A percentile compares a stretch with the other conserved stretches of the same genome.
These are phyloP conservation scores for Lobosporangium transversale DNA, from an alignment of 192 early-diverging fungal genomes.

Conservation along the genomic window DNA sequence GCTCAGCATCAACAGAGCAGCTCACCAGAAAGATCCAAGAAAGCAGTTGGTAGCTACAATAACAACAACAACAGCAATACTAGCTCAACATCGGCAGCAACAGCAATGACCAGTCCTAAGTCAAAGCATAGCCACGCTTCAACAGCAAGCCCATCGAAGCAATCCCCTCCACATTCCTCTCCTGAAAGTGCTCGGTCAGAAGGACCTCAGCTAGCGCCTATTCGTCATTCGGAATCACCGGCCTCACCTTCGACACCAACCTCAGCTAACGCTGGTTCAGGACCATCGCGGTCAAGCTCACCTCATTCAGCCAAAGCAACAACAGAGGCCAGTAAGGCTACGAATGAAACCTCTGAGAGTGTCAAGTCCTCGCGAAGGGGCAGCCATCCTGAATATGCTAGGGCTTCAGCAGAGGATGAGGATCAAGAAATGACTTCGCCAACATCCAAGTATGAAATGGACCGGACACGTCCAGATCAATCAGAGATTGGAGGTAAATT, in stretches of 20 bases:
- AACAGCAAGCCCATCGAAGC: constrained; percentile 7
- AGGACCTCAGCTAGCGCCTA: not conserved
- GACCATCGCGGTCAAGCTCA: constrained; percentile 11
- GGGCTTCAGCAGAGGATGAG: not conserved
- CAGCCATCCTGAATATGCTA: not conserved
- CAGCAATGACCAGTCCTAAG: constrained; percentile 19
- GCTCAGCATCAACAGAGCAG: constrained; percentile 12
- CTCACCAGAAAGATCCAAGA: constrained; percentile 19
- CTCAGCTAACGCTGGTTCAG: constrained; percentile 5
- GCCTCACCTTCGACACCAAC: constrained; percentile 6
- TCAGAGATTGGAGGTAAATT: constrained; percentile 33
- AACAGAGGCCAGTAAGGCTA: not conserved
- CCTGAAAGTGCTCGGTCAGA: too few relatives aligned
- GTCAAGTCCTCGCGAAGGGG: constrained; percentile 3
- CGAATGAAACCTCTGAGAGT: not conserved
- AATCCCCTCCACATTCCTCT: too few relatives aligned
- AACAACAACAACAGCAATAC: too few relatives aligned
- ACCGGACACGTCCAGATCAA: constrained; percentile 10
- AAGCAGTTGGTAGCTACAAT: not conserved
- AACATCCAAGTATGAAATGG: constrained; percentile 8
- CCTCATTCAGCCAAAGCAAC: not conserved
- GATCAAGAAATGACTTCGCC: constrained; percentile 12
- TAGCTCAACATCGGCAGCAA: not conserved
- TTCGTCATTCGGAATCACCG: not conserved
- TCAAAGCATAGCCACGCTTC: not conserved